These are phyloP conservation scores for Pelagophyceae sp. DNA, from an alignment of 352 stramenopile species.

Conservation along the genomic window DNA sequence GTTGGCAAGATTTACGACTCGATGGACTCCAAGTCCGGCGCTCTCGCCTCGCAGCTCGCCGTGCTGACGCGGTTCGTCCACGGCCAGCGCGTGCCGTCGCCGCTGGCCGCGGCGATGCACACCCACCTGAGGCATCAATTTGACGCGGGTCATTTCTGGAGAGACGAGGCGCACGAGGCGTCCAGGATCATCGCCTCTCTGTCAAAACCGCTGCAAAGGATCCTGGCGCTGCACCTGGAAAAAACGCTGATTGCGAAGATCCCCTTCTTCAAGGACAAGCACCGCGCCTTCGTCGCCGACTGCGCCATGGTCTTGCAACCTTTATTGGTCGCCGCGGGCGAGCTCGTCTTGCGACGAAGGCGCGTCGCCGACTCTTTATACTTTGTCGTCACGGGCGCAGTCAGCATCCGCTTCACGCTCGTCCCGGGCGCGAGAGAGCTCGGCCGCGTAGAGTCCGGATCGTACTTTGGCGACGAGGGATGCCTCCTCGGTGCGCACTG, in stretches of 20 bases:
- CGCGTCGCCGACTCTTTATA: not conserved
- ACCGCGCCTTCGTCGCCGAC: not conserved
- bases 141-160: not conserved
- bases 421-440: not conserved
- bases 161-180: not conserved
- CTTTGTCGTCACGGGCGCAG: not conserved
- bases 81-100: not conserved
- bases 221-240: not conserved
- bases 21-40: not conserved
- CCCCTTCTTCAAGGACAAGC: constrained; percentile 12
- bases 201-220: not conserved
- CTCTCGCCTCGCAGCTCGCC: not conserved
- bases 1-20: not conserved
- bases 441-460: not conserved
- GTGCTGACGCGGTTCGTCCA: not conserved
- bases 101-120: not conserved
- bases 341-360: not conserved
- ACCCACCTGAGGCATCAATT: not conserved
- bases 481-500: not conserved
- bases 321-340: not conserved
- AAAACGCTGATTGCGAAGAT: not conserved
- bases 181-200: not conserved
- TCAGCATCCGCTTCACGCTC: not conserved
- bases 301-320: not conserved
- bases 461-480: constrained; percentile 4